Evolutionary conservation across 495 filamentous ascomycete species (phyloP).

Genomic region (Hypomontagnella submonticulosa): DNA sequence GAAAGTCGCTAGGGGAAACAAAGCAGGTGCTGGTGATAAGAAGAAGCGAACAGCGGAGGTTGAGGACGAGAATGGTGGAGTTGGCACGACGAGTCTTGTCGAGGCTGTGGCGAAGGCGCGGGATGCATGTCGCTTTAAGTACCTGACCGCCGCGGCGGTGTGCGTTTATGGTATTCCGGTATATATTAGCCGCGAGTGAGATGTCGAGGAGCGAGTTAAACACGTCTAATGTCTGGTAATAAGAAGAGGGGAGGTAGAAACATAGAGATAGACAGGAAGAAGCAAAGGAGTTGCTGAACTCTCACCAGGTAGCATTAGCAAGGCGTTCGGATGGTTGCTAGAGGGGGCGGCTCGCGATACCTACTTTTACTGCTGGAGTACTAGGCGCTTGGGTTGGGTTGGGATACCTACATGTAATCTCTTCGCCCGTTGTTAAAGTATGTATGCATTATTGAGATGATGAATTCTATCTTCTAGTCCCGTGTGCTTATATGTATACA

Average conservation of each 20-base stretch:
- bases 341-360: no score
- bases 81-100: slow-evolving; percentile 64
- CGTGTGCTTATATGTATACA: no score
- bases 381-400: no score
- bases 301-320: background rate
- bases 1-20: slow-evolving; percentile 17
- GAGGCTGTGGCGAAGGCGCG: slow-evolving; percentile 81
- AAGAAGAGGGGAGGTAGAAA: background rate
- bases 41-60: background rate
- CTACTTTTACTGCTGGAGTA: no score
- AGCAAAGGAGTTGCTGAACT: background rate
- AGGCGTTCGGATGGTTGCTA: no score
- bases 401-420: no score
- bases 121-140: slow-evolving; percentile 81
- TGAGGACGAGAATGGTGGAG: slow-evolving; percentile 7
- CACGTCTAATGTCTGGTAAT: background rate
- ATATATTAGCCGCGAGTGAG: slow-evolving; percentile 64
- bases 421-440: no score
- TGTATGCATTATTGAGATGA: no score
- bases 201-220: background rate
- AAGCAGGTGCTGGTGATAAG: slow-evolving; percentile 29
- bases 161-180: slow-evolving; percentile 96
- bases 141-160: slow-evolving; percentile 91
- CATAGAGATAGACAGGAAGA: no score
- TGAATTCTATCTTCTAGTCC: no score